phyloP scores from a whole-genome alignment of 306 rosid genomes.

The Dryas drummondii region DNA sequence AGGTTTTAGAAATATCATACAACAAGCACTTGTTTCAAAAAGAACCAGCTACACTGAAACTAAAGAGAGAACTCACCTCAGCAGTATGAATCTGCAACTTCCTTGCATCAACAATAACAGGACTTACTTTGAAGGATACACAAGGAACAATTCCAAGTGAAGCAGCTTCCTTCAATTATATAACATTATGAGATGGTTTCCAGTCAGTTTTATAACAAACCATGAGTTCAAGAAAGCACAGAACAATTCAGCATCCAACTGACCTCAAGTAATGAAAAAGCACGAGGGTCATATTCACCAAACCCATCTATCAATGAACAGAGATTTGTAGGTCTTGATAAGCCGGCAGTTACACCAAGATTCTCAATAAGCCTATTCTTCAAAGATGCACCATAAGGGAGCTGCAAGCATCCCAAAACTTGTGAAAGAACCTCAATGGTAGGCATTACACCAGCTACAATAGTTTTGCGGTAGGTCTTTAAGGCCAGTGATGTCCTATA shows the following conservation, averaged over 20 bases:
- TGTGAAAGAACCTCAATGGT: slow-evolving; percentile 69
- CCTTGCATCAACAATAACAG: slow-evolving; percentile 67
- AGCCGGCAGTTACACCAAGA: slow-evolving; percentile 56
- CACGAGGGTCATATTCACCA: slow-evolving; percentile 94
- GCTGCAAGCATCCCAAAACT: slow-evolving; percentile 85
- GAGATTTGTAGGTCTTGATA: slow-evolving; percentile 58
- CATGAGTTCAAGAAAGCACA: slow-evolving; percentile 1
- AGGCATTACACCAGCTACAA: slow-evolving; percentile 67
- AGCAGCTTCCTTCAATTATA: slow-evolving; percentile 78
- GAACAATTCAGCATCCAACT: slow-evolving; percentile 35
- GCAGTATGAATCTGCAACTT: slow-evolving; percentile 62
- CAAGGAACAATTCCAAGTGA: slow-evolving; percentile 81
- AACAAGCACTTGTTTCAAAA: slow-evolving; percentile 6
- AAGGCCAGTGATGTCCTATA: slow-evolving; percentile 85
- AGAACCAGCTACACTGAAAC: neutral
- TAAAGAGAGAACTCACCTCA: slow-evolving; percentile 58
- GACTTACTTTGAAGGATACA: slow-evolving; percentile 69
- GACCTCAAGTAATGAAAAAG: slow-evolving; percentile 87
- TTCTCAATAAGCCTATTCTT: slow-evolving; percentile 68
- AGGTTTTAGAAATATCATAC: slow-evolving; percentile 19
- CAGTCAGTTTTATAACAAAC: slow-evolving; percentile 17
- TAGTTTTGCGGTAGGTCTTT: slow-evolving; percentile 71
- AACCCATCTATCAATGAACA: slow-evolving; percentile 82
- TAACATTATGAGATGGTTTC: slow-evolving; percentile 27
- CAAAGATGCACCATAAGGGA: slow-evolving; percentile 59